Evolutionary conservation across 352 stramenopile genomes (phyloP), one percentile per base, ranked within the genome.

Genomic region (Pythium graminicola): DNA sequence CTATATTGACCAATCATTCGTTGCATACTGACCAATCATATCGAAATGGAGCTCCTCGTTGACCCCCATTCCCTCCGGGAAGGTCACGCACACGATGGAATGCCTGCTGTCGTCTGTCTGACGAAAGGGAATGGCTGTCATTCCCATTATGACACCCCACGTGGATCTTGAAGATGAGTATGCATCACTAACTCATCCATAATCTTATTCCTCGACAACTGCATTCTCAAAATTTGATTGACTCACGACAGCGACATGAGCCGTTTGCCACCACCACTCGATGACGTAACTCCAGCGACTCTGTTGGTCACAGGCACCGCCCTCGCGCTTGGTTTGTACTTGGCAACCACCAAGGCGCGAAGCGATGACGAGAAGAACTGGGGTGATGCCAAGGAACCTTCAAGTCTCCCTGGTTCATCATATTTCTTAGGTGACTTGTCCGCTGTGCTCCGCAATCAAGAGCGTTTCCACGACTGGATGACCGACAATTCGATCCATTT

Each of bases 391-490:
- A 36, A 36, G 31, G 14, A 14, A 9, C 31, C 31, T 9, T 14
- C 31, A 14, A 14, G 31, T 14, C 31, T 36, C 8, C 31, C 31
- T 14, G 31, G 14, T 14, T 36, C 31, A 14, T 36, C 31, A 14
- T 36, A 14, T 36, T 36, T 35, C 29, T 7, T 81, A 14, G 73
- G 73, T 17, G 75, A 71, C 35, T 54, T 74, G n/a, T 22, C 71
- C 14, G 62, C 72, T 11, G 50, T 57, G 13, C 44, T 43, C 19
- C 35, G 42, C 29, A 56, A 77, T 23, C 38, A 33, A 26, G 50
- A 63, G 28, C 68, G 59, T 7, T 60, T 79, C 41, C 57, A 81
- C 61, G 69, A 81, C 57, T 84, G 73, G 70, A 41, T 80, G 14
- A 55, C 62, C 23, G 65, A 60, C 20, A 53, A 14, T 27, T 49